phyloP scores from a whole-genome alignment of 306 rosid genomes.

The Citrullus amarus region DNA sequence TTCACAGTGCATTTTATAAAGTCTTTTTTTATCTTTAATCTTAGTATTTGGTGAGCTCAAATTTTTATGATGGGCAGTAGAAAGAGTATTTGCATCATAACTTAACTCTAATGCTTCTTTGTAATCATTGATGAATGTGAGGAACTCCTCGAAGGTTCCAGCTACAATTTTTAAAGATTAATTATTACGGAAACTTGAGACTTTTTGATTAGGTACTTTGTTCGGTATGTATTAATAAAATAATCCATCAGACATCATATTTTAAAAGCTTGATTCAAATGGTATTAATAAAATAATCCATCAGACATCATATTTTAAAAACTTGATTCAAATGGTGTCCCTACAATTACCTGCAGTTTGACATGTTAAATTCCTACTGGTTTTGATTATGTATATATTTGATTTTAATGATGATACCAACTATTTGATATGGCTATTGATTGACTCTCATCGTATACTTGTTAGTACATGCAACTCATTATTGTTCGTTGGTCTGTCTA shows the following conservation, averaged over 20 bases:
- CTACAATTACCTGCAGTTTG: neutral
- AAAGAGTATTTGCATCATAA: neutral
- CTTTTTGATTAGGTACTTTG: neutral
- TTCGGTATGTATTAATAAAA: neutral
- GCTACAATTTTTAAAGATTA: neutral
- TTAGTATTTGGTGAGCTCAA: neutral
- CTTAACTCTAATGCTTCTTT: neutral
- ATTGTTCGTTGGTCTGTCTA: too few relatives aligned
- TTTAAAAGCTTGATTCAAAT: neutral
- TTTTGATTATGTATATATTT: neutral
- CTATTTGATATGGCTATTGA: neutral
- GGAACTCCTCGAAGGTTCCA: neutral
- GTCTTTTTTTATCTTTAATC: neutral
- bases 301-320: neutral
- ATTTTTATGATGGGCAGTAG: neutral
- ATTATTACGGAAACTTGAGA: neutral
- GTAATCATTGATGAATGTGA: neutral
- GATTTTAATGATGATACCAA: neutral
- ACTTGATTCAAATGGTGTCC: neutral
- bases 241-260: neutral
- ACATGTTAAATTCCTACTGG: neutral
- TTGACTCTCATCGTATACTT: neutral
- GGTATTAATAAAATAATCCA: neutral
- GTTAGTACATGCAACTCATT: neutral
- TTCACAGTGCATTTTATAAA: neutral